A percentile compares a stretch with the other conserved stretches of the same genome.
Conservation (phyloP, 768 basidiomycete genomes). For the Sarcomyxa edulis region DNA sequence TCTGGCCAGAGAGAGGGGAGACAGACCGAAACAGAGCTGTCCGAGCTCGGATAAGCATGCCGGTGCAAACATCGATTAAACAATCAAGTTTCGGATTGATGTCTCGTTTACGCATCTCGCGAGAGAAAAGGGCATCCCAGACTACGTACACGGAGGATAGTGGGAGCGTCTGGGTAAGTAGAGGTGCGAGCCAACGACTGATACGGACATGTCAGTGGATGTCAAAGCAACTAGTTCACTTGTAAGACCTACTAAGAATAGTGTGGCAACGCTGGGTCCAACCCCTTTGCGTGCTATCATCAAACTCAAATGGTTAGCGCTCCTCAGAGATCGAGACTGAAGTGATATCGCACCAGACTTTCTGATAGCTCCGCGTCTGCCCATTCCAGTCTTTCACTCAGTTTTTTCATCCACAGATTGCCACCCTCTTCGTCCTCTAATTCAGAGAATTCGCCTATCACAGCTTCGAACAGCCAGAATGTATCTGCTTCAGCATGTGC, state of each 20-base stretch:
- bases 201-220: not conserved
- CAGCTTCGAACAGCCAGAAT: conserved; percentile 77
- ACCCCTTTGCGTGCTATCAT: conserved; percentile 51
- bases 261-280: conserved; percentile 70
- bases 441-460: conserved; percentile 69
- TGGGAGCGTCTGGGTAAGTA: conserved; percentile 72
- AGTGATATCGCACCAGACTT: conserved; percentile 43
- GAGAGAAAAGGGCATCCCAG: conserved; percentile 72
- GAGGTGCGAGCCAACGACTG: conserved; percentile 72
- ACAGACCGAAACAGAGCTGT: conserved; percentile 49
- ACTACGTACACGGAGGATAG: conserved; percentile 49
- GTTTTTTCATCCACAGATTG: conserved; percentile 54
- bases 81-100: conserved; percentile 58
- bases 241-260: conserved; percentile 64
- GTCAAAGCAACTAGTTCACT: not conserved
- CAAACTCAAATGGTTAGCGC: not conserved
- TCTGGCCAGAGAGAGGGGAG: too few species aligned
- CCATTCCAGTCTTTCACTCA: conserved; percentile 56
- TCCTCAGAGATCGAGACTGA: conserved; percentile 5
- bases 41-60: conserved; percentile 60
- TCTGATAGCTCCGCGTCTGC: conserved; percentile 58
- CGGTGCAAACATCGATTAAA: conserved; percentile 65
- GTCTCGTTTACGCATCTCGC: conserved; percentile 49
- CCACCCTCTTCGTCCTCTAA: conserved; percentile 66
- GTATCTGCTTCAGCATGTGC: conserved; percentile 74